A percentile compares a stretch with the other conserved stretches of the same genome.
phyloP scores from a whole-genome alignment of 208 protist species.

The Spongospora subterranea region DNA sequence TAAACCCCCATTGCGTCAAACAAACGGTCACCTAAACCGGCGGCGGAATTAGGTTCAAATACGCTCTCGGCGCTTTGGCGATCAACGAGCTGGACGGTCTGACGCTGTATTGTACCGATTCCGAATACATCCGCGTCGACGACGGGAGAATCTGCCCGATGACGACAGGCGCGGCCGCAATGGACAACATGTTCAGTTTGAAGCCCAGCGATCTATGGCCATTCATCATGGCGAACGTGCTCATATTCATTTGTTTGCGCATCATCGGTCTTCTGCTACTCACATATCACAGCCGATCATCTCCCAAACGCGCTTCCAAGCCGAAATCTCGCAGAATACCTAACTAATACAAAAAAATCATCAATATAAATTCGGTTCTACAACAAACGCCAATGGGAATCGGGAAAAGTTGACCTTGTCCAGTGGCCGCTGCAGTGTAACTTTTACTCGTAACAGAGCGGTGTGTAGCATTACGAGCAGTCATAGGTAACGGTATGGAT shows the following conservation, averaged over 20 bases:
- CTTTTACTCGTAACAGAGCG: too few species aligned
- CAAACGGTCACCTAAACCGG: not conserved
- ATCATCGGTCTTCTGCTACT: not conserved
- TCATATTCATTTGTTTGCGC: not conserved
- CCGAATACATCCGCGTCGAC: not conserved
- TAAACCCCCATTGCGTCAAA: not conserved
- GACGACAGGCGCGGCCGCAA: not conserved
- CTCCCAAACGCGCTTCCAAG: too few species aligned
- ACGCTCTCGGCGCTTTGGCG: not conserved
- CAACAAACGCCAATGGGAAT: too few species aligned
- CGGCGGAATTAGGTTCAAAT: not conserved
- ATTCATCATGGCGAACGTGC: not conserved
- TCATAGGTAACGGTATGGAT: too few species aligned
- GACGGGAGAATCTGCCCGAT: conserved; percentile 2
- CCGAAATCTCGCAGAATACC: too few species aligned
- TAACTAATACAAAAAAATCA: too few species aligned
- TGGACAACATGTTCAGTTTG: not conserved
- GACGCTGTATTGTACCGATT: not conserved
- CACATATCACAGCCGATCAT: not conserved
- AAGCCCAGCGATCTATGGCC: not conserved
- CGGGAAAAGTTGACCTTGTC: too few species aligned
- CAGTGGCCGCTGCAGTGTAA: too few species aligned
- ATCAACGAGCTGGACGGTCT: conserved; percentile 18
- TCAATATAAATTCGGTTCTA: too few species aligned
- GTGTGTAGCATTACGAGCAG: too few species aligned